Evolutionary conservation across 768 basidiomycete species (phyloP).

Genomic region (Termitomyces bulborhizus): DNA sequence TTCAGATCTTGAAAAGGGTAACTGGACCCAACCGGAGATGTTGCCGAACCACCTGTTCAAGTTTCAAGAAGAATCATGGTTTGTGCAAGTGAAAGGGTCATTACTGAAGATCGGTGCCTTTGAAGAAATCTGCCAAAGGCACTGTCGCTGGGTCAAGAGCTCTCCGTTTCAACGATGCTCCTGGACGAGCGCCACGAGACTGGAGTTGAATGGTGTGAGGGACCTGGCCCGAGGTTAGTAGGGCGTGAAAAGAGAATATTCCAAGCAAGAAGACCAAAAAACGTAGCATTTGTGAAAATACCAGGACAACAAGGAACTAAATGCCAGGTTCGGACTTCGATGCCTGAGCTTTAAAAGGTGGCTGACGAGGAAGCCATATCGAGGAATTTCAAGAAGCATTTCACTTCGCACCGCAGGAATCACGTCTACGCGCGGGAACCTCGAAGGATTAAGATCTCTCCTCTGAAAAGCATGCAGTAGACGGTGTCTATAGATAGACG

Average conservation of each 20-base stretch:
- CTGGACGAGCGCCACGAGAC: conserved; percentile 6
- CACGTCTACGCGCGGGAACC: no score
- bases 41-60: conserved; percentile 44
- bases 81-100: conserved; percentile 9
- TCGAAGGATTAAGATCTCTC: no score
- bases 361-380: neutral
- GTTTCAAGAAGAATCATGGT: neutral
- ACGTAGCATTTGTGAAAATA: neutral
- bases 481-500: neutral
- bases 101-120: conserved; percentile 54
- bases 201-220: conserved; percentile 22
- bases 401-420: no score
- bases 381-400: no score
- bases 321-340: neutral
- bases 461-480: neutral
- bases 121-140: conserved; percentile 46
- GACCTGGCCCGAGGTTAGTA: conserved; percentile 3
- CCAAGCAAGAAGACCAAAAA: neutral
- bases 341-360: neutral
- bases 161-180: conserved; percentile 23
- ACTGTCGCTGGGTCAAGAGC: conserved; percentile 32
- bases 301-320: neutral
- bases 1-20: neutral
- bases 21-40: conserved; percentile 29
- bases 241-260: neutral